Evolutionary conservation across 192 early-diverging fungal species (phyloP), one percentile per base, ranked within the genome.

Genomic region (Coemansia sp.): DNA sequence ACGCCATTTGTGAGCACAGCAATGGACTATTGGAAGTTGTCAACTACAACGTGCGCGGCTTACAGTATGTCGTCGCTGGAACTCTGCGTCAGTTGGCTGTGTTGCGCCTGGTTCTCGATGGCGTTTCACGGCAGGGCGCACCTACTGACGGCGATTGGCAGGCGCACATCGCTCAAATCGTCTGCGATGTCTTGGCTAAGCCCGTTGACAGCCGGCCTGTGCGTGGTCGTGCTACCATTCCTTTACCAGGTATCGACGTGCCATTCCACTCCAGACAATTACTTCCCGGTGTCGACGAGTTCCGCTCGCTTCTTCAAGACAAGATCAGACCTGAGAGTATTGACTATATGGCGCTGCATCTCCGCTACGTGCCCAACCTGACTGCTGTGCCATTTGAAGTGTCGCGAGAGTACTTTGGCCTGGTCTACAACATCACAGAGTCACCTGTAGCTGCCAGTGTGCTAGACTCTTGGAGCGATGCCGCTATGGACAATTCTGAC

Each of bases 11-110:
- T 41, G 92, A 90, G 74, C 84, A 88, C 68, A 78, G 85, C 49
- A 83, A 88, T 11, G 89, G 87, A 38, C 83, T 98, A 27, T 73
- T 95, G 62, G 94, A 96, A 69, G 92, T 98, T 81, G 94, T 95
- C 66, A 98, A 98, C 87, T 95, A 87, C 87, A 98, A 98, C 84
- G 92, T 98, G 29, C 93, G 94, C 68, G 94, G 93, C 79, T 87
- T 90, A 82, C 96, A 98, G 84, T 98, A 98, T 68, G 93, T 97
- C 41, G 90, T 93, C 46, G 90, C 96, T 65, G 96, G 96, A 72
- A 87, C 91, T 13, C 76, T 93, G 55, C 69, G 84, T 50, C 89
- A 89, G 78, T 79, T 98, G 44, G 92, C 93, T 29, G 86, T 85
- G 24, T 85, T 98, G 49, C 87, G 93, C 27, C 78, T 85, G 50